Conservation (phyloP, 2,329 filamentous ascomycete genomes). For the Alternaria sp. region DNA sequence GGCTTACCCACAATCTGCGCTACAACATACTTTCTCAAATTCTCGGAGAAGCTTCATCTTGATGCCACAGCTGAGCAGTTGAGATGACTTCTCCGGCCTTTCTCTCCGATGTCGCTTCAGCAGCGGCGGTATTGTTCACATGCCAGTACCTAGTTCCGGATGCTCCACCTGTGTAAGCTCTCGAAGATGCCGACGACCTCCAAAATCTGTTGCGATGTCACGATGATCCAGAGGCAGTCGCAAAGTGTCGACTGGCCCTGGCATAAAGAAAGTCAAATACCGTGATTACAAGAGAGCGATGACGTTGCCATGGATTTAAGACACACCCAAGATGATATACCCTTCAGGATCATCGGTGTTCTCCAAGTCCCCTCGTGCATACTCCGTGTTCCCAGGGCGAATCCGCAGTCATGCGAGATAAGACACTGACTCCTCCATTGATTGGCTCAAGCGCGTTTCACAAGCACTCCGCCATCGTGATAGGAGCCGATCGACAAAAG, state of each 20-base stretch:
- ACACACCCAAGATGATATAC: neutral
- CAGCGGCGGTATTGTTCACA: constrained; percentile 17
- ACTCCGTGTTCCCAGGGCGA: neutral
- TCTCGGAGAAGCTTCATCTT: constrained; percentile 8
- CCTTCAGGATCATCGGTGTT: neutral
- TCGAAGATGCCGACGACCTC: neutral
- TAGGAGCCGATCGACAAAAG: constrained; percentile 15
- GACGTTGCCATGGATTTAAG: constrained; percentile 15
- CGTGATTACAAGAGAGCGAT: constrained; percentile 7
- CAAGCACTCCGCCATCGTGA: constrained; percentile 14
- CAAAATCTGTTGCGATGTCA: neutral
- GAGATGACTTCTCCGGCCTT: constrained; percentile 13
- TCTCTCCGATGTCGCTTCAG: constrained; percentile 21
- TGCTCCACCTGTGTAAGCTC: neutral
- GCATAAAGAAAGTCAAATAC: neutral
- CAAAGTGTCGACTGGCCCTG: constrained; percentile 1
- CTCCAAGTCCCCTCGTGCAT: neutral
- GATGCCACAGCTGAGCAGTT: neutral
- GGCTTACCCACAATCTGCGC: constrained; percentile 2
- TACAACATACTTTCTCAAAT: neutral
- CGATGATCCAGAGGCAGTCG: neutral
- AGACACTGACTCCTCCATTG: constrained; percentile 28
- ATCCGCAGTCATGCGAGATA: constrained; percentile 52
- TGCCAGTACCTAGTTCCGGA: neutral
- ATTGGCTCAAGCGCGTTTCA: constrained; percentile 27